Base-by-base conservation (phyloP, 371 early-diverging fungal species). In the Lichtheimia corymbifera region DNA sequence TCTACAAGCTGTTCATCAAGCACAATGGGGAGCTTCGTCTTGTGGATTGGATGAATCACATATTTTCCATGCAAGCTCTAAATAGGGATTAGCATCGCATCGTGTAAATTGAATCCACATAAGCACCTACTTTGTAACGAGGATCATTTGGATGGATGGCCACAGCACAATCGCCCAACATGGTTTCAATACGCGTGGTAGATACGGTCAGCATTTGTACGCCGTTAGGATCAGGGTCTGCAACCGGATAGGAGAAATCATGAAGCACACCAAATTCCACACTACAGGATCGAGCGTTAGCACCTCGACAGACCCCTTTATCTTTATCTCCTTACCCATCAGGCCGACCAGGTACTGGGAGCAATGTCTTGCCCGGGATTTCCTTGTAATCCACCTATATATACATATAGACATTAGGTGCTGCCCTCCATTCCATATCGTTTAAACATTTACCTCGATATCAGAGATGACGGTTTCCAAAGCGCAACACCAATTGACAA, bases 121-220 rank as follows among this genome's bases (percentile, higher is more conserved):
- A 47, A n/a, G 1, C 2, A 5, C 14, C 42, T 66, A 76, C 76
- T 80, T 75, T 85, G 73, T 97, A 98, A 63, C 99, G 83, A 20
- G 64, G 59, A 74, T 99, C 99, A 0, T 86, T 72, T 7, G 98
- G 98, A 73, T 98, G 92, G 44, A 97, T 89, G 50, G 98, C 98
- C 25, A 99, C 83, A 4, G 99, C 99, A 41, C 91, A 93, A 79
- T 99, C 99, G 52, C 99, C 99, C 13, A 99, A 84, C 91, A 99
- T 98, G 4, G 99, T 99, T 68, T 99, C 99, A 45, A 98, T 91
- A 66, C 99, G 92, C 3, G 99, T 99, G 13, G 99, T 99, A 7
- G 94, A 94, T 13, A 99, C 96, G 27, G 89, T 85, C 40, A 99
- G 73, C 43, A 88, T 80, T 58, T 71, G 63, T 4, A 82, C 76